Evolutionary conservation across 2,329 filamentous ascomycete genomes (phyloP), one percentile per base, ranked within the genome.

Genomic region (Phyllachora maydis): DNA sequence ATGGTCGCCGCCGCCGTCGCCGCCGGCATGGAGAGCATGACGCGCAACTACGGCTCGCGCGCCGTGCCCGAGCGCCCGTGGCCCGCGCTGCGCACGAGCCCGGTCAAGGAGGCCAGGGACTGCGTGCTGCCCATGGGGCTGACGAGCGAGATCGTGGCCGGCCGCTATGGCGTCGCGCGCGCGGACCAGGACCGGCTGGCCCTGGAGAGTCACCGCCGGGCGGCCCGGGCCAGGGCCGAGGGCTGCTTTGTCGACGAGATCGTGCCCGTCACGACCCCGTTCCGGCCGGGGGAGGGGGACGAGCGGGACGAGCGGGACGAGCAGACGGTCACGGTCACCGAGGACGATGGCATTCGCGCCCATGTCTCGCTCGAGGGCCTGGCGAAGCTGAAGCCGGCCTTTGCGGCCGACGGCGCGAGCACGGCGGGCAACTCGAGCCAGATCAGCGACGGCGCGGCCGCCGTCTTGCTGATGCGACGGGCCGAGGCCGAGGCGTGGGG

Each of bases 21-120:
- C 7, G 83, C 77, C 2, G 83, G 83, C 15, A 92, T 90, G 77
- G 83, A 93, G 61, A 85, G 75, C 51, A 93, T 93, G 83, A 91
- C 79, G 32, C 55, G 74, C 33, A 92, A 92, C 50, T 93, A 93
- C 48, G 82, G 72, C 24, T 67, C 57, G 14, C 57, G 69, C 27
- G 83, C 83, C n/a, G 88, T 93, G 20, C 83, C 83, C 0, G 71
- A 69, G 1, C 65, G 81, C 32, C 49, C 81, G 8, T 92, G 81
- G 79, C 69, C 74, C 0, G 69, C 63, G 24, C 51, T 92, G 30
- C 65, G 55, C 36, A 61, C 73, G 2, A 69, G 61, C 4, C 47
- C 51, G 2, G 59, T 63, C 7, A 59, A 73, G 38, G 71, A 90
- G 32, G 76, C 77, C 4, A 54, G 63, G 19, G 83, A 92, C 43